These are phyloP conservation scores for Oryza australiensis DNA, from an alignment of 176 grass and related monocot genomes.

Conservation along the genomic window DNA sequence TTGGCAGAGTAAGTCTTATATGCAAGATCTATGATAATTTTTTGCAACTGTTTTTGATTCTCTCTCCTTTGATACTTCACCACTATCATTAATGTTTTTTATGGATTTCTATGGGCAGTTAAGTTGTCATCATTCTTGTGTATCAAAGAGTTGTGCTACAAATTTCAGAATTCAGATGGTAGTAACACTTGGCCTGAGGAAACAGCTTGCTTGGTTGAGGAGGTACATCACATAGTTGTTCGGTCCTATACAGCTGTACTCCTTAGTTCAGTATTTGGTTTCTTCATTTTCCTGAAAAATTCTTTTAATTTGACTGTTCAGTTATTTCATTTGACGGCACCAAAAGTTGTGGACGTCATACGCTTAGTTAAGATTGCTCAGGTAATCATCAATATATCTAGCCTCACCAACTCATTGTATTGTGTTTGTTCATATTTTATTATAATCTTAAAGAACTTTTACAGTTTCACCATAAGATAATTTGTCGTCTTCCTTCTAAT, in stretches of 20 bases:
- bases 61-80: constrained; percentile 27
- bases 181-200: constrained; percentile 43
- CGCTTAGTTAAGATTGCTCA: constrained; percentile 75
- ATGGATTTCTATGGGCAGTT: constrained; percentile 55
- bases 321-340: constrained; percentile 71
- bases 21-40: constrained; percentile 29
- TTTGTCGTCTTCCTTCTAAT: constrained; percentile 11
- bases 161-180: constrained; percentile 50
- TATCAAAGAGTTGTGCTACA: constrained; percentile 81
- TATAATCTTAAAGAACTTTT: not conserved
- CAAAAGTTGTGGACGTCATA: constrained; percentile 72
- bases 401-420: not conserved
- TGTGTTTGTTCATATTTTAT: constrained; percentile 26
- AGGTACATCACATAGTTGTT: constrained; percentile 54
- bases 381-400: constrained; percentile 50
- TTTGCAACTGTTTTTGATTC: constrained; percentile 5
- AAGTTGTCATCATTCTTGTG: constrained; percentile 85
- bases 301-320: constrained; percentile 44
- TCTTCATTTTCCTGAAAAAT: constrained; percentile 39
- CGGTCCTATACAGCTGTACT: not conserved
- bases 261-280: constrained; percentile 17
- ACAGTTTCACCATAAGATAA: not conserved
- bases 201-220: constrained; percentile 54
- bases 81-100: constrained; percentile 19
- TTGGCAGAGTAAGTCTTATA: constrained; percentile 71